phyloP scores from a whole-genome alignment of 1,284 basidiomycete genomes.

The Fomitopsis palustris region DNA sequence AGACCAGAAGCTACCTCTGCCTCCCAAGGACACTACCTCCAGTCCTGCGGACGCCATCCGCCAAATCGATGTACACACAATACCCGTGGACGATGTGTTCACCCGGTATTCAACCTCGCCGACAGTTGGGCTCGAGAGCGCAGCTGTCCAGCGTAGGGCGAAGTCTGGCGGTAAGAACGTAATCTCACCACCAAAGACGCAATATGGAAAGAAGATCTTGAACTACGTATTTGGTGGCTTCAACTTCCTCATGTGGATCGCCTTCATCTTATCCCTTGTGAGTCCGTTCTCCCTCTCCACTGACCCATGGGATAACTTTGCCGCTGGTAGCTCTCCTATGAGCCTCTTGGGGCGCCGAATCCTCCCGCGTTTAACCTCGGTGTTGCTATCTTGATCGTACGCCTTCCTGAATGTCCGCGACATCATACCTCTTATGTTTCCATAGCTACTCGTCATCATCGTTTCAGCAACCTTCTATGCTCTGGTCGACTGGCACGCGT shows the following conservation, averaged over 20 bases:
- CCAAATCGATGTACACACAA: conserved; percentile 44
- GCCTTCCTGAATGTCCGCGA: conserved; percentile 35
- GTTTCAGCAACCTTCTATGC: conserved; percentile 37
- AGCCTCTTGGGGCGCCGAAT: conserved; percentile 45
- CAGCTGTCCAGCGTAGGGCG: conserved; percentile 36
- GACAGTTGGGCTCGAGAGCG: conserved; percentile 40
- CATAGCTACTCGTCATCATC: conserved; percentile 31
- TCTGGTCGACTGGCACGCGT: conserved; percentile 40
- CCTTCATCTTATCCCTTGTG: conserved; percentile 42
- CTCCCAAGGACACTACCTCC: too few relatives aligned
- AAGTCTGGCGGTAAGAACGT: conserved; percentile 43
- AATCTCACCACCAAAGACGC: conserved; percentile 44
- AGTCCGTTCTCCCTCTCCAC: conserved; percentile 16
- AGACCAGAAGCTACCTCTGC: too few relatives aligned
- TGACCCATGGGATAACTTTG: not conserved
- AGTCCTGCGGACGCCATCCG: conserved; percentile 35
- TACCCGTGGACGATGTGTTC: conserved; percentile 38
- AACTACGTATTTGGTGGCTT: conserved; percentile 54
- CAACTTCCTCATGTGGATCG: conserved; percentile 51
- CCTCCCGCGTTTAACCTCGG: conserved; percentile 45
- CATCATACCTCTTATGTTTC: conserved; percentile 45
- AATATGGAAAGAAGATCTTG: conserved; percentile 44
- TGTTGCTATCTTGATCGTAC: conserved; percentile 45
- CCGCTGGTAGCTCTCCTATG: conserved; percentile 38
- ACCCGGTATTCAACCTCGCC: conserved; percentile 42